Conservation (phyloP, 306 rosid species). For the Cucumis cinereus region DNA sequence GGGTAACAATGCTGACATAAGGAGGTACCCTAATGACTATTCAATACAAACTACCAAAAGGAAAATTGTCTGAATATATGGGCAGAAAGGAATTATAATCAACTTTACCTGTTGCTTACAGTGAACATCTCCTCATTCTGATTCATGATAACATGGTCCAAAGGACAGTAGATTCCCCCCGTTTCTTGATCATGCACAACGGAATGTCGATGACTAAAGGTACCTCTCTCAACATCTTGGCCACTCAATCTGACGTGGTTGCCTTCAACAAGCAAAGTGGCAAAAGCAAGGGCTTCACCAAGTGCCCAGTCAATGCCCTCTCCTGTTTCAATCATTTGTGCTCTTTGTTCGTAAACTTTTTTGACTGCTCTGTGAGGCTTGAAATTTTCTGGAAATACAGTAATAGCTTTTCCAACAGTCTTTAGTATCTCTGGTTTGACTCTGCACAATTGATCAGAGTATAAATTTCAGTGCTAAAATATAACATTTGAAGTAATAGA, state of each 20-base stretch:
- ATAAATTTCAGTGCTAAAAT: slow-evolving; percentile 9
- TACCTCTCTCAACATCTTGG: slow-evolving; percentile 97
- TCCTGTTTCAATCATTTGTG: slow-evolving; percentile 87
- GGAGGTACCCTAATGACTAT: neutral
- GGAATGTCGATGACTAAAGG: slow-evolving; percentile 95
- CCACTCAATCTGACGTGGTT: slow-evolving; percentile 93
- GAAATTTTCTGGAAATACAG: slow-evolving; percentile 59
- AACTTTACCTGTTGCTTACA: slow-evolving; percentile 87
- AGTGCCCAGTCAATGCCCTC: slow-evolving; percentile 95
- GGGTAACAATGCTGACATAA: neutral
- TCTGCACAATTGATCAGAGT: slow-evolving; percentile 22
- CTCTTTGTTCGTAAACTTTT: slow-evolving; percentile 74
- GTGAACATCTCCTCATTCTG: slow-evolving; percentile 91
- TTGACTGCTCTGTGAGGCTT: slow-evolving; percentile 88
- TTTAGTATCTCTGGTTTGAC: slow-evolving; percentile 90
- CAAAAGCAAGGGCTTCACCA: slow-evolving; percentile 94
- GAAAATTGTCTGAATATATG: neutral
- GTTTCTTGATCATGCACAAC: slow-evolving; percentile 87
- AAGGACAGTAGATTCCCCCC: slow-evolving; percentile 73
- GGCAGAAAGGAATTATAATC: neutral
- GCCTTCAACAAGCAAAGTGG: slow-evolving; percentile 84
- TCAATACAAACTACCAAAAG: neutral
- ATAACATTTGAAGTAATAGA: neutral
- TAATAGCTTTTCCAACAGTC: slow-evolving; percentile 85
- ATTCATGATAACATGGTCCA: slow-evolving; percentile 71